A percentile compares a stretch with the other conserved stretches of the same genome.
Evolutionary conservation across 2,329 filamentous ascomycete species (phyloP).

Genomic region (Fusarium burgessii): DNA sequence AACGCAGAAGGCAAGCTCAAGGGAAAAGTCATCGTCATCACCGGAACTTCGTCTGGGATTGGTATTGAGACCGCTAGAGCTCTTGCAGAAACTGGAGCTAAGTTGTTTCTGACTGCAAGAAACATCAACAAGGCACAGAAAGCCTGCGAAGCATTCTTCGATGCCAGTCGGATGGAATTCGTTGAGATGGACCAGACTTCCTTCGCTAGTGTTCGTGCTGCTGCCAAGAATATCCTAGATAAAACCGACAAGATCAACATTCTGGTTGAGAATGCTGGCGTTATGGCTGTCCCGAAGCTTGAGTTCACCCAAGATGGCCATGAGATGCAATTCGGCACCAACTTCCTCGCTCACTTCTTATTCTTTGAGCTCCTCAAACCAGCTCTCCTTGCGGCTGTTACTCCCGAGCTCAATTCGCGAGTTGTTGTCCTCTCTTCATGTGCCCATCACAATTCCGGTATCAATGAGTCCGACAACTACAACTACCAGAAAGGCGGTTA

Average conservation of each 20-base stretch:
- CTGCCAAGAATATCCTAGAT: constrained; percentile 34
- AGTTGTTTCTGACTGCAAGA: constrained; percentile 43
- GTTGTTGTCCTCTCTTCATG: constrained; percentile 53
- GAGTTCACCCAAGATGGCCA: constrained; percentile 54
- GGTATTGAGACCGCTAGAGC: constrained; percentile 60
- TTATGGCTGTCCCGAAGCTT: constrained; percentile 53
- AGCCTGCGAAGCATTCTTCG: constrained; percentile 33
- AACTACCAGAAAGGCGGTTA: constrained; percentile 44
- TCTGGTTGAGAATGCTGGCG: constrained; percentile 59
- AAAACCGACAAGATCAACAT: constrained; percentile 46
- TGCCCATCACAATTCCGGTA: constrained; percentile 24
- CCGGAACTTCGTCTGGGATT: constrained; percentile 58
- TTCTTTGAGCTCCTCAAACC: constrained; percentile 56
- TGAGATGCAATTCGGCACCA: constrained; percentile 58
- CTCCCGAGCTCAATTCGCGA: constrained; percentile 42
- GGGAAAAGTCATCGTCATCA: constrained; percentile 57
- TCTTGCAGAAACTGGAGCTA: constrained; percentile 53
- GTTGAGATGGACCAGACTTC: constrained; percentile 46
- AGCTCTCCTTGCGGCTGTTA: constrained; percentile 50
- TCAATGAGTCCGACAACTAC: constrained; percentile 31
- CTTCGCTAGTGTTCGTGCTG: constrained; percentile 42
- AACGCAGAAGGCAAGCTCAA: constrained; percentile 48
- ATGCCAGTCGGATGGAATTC: constrained; percentile 29
- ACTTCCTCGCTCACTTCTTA: constrained; percentile 59
- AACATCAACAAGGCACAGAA: constrained; percentile 41